Percentiles rank a stretch among this genome's conserved stretches.
Evolutionary conservation across 139 green algal species (phyloP).

Genomic region (Coelastrella sp.): DNA sequence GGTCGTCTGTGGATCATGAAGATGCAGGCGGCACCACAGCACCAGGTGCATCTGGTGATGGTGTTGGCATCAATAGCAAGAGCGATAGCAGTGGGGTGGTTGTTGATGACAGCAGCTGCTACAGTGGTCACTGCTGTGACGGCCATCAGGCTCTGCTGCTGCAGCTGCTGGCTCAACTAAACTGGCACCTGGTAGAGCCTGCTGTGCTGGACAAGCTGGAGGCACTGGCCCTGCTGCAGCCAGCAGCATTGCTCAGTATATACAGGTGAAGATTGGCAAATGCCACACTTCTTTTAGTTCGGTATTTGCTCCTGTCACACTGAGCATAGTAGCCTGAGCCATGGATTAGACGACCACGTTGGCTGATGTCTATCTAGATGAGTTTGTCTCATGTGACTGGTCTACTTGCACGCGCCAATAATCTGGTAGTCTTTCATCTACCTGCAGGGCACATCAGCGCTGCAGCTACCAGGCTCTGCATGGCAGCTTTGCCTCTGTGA

Average conservation of each 20-base stretch:
- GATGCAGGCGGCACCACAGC: too few species aligned
- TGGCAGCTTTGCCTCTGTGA: constrained; percentile 5
- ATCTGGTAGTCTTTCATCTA: neutral
- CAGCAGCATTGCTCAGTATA: neutral
- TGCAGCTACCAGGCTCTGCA: constrained; percentile 20
- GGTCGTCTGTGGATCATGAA: too few species aligned
- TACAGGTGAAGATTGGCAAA: constrained; percentile 13
- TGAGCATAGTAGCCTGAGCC: too few species aligned
- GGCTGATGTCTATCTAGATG: too few species aligned
- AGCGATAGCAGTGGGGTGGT: neutral
- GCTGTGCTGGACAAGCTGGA: constrained; percentile 19
- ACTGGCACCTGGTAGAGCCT: constrained; percentile 30
- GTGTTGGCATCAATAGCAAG: neutral
- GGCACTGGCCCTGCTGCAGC: neutral
- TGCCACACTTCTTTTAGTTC: too few species aligned
- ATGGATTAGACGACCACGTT: too few species aligned
- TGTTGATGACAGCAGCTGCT: neutral
- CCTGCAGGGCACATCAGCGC: constrained; percentile 15
- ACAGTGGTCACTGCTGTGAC: constrained; percentile 27
- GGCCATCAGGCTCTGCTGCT: constrained; percentile 16
- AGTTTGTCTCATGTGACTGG: too few species aligned
- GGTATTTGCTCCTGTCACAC: too few species aligned
- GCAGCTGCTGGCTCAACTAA: constrained; percentile 22
- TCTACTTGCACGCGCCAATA: too few species aligned
- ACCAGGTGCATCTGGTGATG: too few species aligned